Evolutionary conservation across 345 rosid species (phyloP).

Genomic region (Anastatica hierochuntica): DNA sequence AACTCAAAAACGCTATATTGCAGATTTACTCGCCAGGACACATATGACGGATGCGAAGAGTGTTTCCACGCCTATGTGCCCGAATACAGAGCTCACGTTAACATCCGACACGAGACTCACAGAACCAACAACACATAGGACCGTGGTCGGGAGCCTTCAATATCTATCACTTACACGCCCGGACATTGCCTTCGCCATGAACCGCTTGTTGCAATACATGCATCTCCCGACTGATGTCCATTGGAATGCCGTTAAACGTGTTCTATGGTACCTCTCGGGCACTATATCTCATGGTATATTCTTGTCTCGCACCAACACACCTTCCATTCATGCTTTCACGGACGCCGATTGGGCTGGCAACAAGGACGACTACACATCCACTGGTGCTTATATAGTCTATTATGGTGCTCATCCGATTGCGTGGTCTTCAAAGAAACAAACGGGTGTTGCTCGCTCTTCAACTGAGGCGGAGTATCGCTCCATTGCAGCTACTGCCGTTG

Average conservation of each 20-base stretch:
- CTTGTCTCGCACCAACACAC: background rate
- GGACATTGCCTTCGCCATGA: too few relatives aligned
- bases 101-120: too few relatives aligned
- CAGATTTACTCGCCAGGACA: too few relatives aligned
- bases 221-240: too few relatives aligned
- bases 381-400: background rate
- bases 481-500: background rate
- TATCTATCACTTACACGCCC: too few relatives aligned
- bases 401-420: background rate
- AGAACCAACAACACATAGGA: too few relatives aligned
- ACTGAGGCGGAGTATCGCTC: background rate
- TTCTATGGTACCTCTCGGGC: background rate
- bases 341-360: background rate
- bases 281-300: background rate
- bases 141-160: too few relatives aligned
- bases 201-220: too few relatives aligned
- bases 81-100: too few relatives aligned
- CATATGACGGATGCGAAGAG: too few relatives aligned
- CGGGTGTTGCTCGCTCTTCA: background rate
- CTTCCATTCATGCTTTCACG: background rate
- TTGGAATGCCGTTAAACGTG: background rate
- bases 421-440: background rate
- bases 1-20: too few relatives aligned
- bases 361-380: background rate
- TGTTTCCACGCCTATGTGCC: too few relatives aligned